These are phyloP conservation scores for Claviceps purpurea DNA, from an alignment of 2,329 filamentous ascomycete species.

Conservation along the genomic window DNA sequence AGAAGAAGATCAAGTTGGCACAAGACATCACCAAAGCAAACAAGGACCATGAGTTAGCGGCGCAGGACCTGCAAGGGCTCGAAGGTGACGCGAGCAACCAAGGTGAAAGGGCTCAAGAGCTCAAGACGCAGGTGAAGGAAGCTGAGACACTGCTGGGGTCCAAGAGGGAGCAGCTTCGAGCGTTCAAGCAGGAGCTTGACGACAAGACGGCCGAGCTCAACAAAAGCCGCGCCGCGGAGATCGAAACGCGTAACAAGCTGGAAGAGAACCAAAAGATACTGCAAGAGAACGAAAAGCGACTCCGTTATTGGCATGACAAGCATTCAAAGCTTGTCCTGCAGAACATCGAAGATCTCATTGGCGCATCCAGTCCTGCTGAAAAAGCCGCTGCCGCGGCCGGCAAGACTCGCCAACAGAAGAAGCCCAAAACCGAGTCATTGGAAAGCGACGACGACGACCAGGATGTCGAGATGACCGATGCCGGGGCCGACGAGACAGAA, in stretches of 20 bases:
- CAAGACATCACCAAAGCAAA: slow-evolving; percentile 69
- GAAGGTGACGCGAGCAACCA: slow-evolving; percentile 70
- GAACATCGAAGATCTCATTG: slow-evolving; percentile 57
- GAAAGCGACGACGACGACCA: slow-evolving; percentile 14
- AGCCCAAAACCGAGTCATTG: slow-evolving; percentile 9
- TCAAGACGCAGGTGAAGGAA: slow-evolving; percentile 62
- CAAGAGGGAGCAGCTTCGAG: slow-evolving; percentile 68
- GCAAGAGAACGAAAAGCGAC: slow-evolving; percentile 70
- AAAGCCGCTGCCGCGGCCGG: slow-evolving; percentile 9
- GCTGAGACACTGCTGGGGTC: slow-evolving; percentile 64
- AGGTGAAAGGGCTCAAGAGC: slow-evolving; percentile 58
- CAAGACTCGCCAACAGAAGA: slow-evolving; percentile 14
- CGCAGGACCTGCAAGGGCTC: slow-evolving; percentile 61
- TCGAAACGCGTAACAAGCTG: slow-evolving; percentile 96
- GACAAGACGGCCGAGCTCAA: slow-evolving; percentile 78
- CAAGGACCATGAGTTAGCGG: slow-evolving; percentile 62
- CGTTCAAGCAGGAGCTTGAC: slow-evolving; percentile 75
- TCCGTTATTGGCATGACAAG: slow-evolving; percentile 83
- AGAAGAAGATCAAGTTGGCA: slow-evolving; percentile 75
- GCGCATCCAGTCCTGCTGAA: slow-evolving; percentile 17
- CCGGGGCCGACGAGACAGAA: slow-evolving; percentile 15
- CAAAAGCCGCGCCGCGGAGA: slow-evolving; percentile 75
- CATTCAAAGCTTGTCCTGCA: slow-evolving; percentile 71
- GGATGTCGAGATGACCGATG: slow-evolving; percentile 21
- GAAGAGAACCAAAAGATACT: slow-evolving; percentile 91